Evolutionary conservation across 129 eudicot species (phyloP).

Genomic region (Glebionis coronaria): DNA sequence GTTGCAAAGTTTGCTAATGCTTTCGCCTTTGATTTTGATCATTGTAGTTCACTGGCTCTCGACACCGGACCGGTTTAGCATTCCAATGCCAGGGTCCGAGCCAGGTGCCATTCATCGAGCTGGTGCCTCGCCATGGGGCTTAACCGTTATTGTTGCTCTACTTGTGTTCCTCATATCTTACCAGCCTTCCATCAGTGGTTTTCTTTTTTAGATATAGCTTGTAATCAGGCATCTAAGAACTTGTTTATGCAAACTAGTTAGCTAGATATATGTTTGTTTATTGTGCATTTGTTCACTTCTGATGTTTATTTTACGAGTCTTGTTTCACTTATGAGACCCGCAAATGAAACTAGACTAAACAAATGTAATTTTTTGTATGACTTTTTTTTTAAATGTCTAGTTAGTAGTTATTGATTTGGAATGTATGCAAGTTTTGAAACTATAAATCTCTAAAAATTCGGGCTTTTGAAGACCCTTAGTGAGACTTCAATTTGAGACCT

Average conservation of each 20-base stretch:
- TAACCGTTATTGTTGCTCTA: slow-evolving; percentile 34
- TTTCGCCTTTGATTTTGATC: slow-evolving; percentile 40
- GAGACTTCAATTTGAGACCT: no score
- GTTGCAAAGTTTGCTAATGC: slow-evolving; percentile 27
- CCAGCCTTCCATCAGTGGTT: slow-evolving; percentile 34
- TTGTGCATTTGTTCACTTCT: neutral
- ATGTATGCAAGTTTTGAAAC: no score
- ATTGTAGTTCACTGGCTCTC: slow-evolving; percentile 43
- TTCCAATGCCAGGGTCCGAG: slow-evolving; percentile 40
- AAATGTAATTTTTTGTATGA: no score
- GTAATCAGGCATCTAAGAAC: neutral
- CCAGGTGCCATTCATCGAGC: slow-evolving; percentile 40
- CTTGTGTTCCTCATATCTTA: slow-evolving; percentile 35
- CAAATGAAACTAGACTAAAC: no score
- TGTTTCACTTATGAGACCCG: neutral
- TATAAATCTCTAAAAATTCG: no score
- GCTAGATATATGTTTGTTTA: no score
- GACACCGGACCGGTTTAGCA: slow-evolving; percentile 17
- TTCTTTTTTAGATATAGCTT: slow-evolving; percentile 24
- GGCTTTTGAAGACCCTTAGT: no score
- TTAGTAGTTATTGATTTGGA: no score
- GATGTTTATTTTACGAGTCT: neutral
- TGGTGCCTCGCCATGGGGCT: slow-evolving; percentile 45
- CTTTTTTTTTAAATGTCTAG: no score
- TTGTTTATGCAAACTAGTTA: neutral